phyloP scores from a whole-genome alignment of 2,329 filamentous ascomycete species.

The Pseudogymnoascus sp. region DNA sequence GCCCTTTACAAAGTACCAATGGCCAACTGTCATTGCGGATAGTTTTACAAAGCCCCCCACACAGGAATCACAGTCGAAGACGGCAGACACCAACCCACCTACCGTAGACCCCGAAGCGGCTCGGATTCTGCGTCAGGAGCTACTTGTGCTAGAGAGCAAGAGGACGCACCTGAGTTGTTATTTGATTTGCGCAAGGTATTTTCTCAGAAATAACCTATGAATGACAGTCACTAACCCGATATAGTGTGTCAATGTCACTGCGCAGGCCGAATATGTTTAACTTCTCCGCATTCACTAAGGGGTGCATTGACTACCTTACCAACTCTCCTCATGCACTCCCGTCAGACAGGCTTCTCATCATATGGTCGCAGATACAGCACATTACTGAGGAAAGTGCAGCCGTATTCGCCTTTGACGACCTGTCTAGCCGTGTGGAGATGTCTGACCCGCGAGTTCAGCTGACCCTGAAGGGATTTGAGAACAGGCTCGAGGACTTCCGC shows the following conservation, averaged over 20 bases:
- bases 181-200: slow-evolving; percentile 25
- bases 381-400: slow-evolving; percentile 46
- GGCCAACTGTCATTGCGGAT: not conserved
- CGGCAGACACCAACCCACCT: not conserved
- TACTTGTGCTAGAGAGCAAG: slow-evolving; percentile 26
- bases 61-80: not conserved
- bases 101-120: not conserved
- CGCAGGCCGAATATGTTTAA: slow-evolving; percentile 35
- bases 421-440: slow-evolving; percentile 33
- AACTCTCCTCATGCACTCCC: slow-evolving; percentile 25
- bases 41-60: not conserved
- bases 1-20: not conserved
- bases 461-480: slow-evolving; percentile 42
- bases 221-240: slow-evolving; percentile 3
- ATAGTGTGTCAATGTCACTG: slow-evolving; percentile 32
- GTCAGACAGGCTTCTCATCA: slow-evolving; percentile 29
- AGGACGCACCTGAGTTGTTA: slow-evolving; percentile 32
- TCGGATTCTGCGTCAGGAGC: not conserved
- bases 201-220: slow-evolving; percentile 6
- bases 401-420: slow-evolving; percentile 40
- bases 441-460: slow-evolving; percentile 45
- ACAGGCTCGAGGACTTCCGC: slow-evolving; percentile 38
- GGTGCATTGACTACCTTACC: slow-evolving; percentile 33
- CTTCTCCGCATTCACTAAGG: slow-evolving; percentile 32
- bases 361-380: slow-evolving; percentile 32